These are phyloP conservation scores for Dunaliella salina DNA, from an alignment of 163 green algal species.

Conservation along the genomic window DNA sequence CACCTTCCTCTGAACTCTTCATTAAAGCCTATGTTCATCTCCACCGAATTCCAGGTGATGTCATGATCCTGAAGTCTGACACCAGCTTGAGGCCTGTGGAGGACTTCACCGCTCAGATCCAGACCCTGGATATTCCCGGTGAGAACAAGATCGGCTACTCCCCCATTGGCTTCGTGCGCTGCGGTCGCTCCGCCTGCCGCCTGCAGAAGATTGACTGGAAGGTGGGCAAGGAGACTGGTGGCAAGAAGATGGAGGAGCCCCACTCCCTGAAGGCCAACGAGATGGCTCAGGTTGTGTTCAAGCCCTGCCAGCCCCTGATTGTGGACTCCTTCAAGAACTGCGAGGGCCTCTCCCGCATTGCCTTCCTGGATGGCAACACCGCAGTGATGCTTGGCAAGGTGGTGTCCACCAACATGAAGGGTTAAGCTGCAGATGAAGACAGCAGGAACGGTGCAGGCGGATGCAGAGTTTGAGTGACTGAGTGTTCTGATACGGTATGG, in stretches of 20 bases:
- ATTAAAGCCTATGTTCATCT: too few species aligned
- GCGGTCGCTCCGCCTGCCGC: constrained; percentile 80
- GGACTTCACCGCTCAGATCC: constrained; percentile 87
- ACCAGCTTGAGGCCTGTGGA: constrained; percentile 70
- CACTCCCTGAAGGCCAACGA: constrained; percentile 89
- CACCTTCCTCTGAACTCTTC: too few species aligned
- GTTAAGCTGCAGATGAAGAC: neutral
- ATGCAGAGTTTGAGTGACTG: too few species aligned
- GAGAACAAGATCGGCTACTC: constrained; percentile 90
- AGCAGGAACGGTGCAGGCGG: neutral
- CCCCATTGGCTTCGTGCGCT: constrained; percentile 88
- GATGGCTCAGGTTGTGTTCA: constrained; percentile 86
- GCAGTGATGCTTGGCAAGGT: constrained; percentile 93
- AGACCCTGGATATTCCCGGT: constrained; percentile 89
- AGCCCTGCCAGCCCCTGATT: constrained; percentile 81
- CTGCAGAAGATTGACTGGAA: constrained; percentile 86
- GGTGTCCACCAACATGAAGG: constrained; percentile 44
- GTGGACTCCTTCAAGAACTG: constrained; percentile 90
- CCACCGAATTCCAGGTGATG: constrained; percentile 46
- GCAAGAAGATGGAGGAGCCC: constrained; percentile 87
- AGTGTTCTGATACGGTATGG: too few species aligned
- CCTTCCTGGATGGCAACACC: constrained; percentile 92
- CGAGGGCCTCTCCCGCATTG: constrained; percentile 89
- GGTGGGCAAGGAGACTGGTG: constrained; percentile 90
- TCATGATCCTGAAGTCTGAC: constrained; percentile 92